Evolutionary conservation across 2,329 filamentous ascomycete species (phyloP), one percentile per base, ranked within the genome.

Genomic region (Fusarium setosum): DNA sequence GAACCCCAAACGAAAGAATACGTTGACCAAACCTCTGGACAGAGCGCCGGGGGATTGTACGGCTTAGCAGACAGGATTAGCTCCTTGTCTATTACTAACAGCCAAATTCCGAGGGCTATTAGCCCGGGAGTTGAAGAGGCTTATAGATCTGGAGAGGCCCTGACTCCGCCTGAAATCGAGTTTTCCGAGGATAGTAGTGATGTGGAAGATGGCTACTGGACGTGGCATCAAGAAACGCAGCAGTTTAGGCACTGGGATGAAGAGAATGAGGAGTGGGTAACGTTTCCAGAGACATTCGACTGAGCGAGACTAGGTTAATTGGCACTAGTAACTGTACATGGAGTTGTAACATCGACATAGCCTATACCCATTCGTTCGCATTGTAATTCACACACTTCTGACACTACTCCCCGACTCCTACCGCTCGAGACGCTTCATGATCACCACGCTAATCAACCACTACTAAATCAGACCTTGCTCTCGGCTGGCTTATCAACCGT

Each of bases 401-500:
- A n/a, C n/a, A n/a, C 26, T 44, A 21, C 44, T 23, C 45, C 44
- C 17, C 35, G 41, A 35, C 44, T 59, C 45, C 32, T 29, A 34
- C 24, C 34, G n/a, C n/a, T n/a, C n/a, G n/a, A n/a, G n/a, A n/a
- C n/a, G n/a, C n/a, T n/a, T n/a, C n/a, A n/a, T n/a, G n/a, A n/a
- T n/a, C n/a, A n/a, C n/a, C n/a, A n/a, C 40, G 17, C 41, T 21
- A 29, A n/a, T 49, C 41, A 52, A 45, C 42, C 17, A 18, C 29
- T 50, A 20, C 29, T 31, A 48, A 51, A 31, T 72, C 40, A 77
- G 31, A 71, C 79, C 72, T 81, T 81, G 56, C 73, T 80, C 26
- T 79, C 78, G 29, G 60, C 32, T 20, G 37, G 47, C 61, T 70
- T 65, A 4, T 58, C 69, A 21, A 72, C 76, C 47, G 77, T 74